Evolutionary conservation across 148 eudicot species (phyloP).

Genomic region (Diospyros kaki): DNA sequence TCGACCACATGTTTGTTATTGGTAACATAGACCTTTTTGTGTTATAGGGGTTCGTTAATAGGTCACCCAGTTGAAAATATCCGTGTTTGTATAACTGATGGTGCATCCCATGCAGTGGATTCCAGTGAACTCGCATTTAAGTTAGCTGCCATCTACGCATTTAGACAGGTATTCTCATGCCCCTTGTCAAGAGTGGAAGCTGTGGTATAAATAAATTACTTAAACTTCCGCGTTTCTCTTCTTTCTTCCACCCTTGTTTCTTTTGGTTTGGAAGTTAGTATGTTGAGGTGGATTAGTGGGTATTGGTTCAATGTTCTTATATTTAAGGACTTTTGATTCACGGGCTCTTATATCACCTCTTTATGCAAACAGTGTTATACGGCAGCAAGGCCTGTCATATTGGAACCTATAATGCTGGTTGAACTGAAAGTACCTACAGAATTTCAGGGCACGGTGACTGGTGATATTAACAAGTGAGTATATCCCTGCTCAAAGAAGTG

Average conservation of each 20-base stretch:
- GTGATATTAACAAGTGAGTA: conserved; percentile 89
- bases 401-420: conserved; percentile 96
- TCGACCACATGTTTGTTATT: neutral
- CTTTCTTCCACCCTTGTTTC: neutral
- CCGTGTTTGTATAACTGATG: conserved; percentile 81
- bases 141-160: conserved; percentile 91
- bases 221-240: neutral
- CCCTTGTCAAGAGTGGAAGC: conserved; percentile 2
- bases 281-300: no score
- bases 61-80: conserved; percentile 92
- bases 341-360: neutral
- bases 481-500: neutral
- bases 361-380: conserved; percentile 61
- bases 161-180: conserved; percentile 72
- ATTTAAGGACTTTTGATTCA: no score
- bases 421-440: conserved; percentile 89
- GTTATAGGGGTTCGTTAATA: conserved; percentile 80
- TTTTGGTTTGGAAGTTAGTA: no score
- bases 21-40: conserved; percentile 7
- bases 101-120: conserved; percentile 95
- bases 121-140: conserved; percentile 99
- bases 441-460: conserved; percentile 90
- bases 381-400: conserved; percentile 78
- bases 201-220: neutral
- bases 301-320: no score